Conservation (phyloP, 192 early-diverging fungal genomes). For the Funneliformis geosporum region DNA sequence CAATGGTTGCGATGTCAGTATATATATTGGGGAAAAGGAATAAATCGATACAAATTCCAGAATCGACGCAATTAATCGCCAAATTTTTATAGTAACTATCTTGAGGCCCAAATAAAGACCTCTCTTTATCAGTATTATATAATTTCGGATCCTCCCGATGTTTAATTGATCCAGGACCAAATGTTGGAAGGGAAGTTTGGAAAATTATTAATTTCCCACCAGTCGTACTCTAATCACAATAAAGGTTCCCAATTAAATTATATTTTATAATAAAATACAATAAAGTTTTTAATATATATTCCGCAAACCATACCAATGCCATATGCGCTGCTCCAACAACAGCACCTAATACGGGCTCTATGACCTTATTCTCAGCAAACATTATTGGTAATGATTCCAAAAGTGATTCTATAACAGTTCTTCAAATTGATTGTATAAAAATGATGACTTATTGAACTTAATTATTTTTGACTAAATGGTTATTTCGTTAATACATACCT, state of each 20-base stretch:
- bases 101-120: slow-evolving; percentile 80
- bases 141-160: slow-evolving; percentile 88
- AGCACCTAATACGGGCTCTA: slow-evolving; percentile 80
- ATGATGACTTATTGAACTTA: slow-evolving; percentile 1
- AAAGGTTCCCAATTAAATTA: no score
- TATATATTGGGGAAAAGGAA: slow-evolving; percentile 90
- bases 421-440: slow-evolving; percentile 32
- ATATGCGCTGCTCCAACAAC: slow-evolving; percentile 72
- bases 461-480: slow-evolving; percentile 21
- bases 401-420: slow-evolving; percentile 75
- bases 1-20: slow-evolving; percentile 87
- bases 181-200: slow-evolving; percentile 83
- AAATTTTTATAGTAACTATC: slow-evolving; percentile 84
- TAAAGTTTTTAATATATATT: slow-evolving; percentile 5
- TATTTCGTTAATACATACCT: slow-evolving; percentile 39
- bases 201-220: slow-evolving; percentile 93
- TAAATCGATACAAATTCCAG: slow-evolving; percentile 84
- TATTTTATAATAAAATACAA: not conserved
- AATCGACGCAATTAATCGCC: slow-evolving; percentile 77
- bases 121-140: slow-evolving; percentile 92
- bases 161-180: slow-evolving; percentile 86
- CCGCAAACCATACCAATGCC: slow-evolving; percentile 61
- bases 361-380: slow-evolving; percentile 75
- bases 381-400: slow-evolving; percentile 80
- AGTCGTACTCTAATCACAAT: slow-evolving; percentile 53